A percentile compares a stretch with the other conserved stretches of the same genome.
Evolutionary conservation across 805 yeast genomes (phyloP).

Genomic region (Grigorovia jiainica): DNA sequence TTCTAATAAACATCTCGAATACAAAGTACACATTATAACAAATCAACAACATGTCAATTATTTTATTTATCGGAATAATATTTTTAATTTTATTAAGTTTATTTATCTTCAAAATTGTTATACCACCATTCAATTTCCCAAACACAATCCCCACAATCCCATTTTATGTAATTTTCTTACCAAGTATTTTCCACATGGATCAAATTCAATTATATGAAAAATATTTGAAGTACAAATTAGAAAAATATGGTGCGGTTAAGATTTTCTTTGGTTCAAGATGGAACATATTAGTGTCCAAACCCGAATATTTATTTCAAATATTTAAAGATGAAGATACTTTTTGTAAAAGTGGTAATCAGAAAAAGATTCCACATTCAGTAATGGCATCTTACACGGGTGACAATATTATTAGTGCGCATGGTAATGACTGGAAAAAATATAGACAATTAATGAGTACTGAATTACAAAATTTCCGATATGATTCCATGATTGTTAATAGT

Average conservation of each 20-base stretch:
- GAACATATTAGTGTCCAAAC: constrained; percentile 46
- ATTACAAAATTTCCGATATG: constrained; percentile 39
- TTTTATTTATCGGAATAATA: neutral
- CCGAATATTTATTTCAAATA: constrained; percentile 37
- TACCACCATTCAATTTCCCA: constrained; percentile 46
- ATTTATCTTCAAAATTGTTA: constrained; percentile 11
- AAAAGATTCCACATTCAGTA: constrained; percentile 47
- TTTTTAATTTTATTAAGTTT: neutral
- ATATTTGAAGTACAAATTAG: constrained; percentile 37
- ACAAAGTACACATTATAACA: neutral
- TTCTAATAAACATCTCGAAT: neutral
- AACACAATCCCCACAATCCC: constrained; percentile 51
- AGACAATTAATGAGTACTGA: constrained; percentile 38
- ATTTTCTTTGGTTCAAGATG: constrained; percentile 52
- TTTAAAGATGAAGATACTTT: constrained; percentile 41
- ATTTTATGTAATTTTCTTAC: constrained; percentile 45
- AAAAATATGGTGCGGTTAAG: constrained; percentile 48
- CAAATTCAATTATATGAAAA: constrained; percentile 38
- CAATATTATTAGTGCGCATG: constrained; percentile 52
- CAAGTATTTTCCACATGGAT: constrained; percentile 36
- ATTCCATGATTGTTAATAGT: constrained; percentile 33
- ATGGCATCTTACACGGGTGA: constrained; percentile 50
- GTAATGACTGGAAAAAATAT: constrained; percentile 41
- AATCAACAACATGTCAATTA: neutral
- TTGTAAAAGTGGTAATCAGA: constrained; percentile 52